Evolutionary conservation across 768 basidiomycete genomes (phyloP), one percentile per base, ranked within the genome.

Genomic region (Boletus insuetus): DNA sequence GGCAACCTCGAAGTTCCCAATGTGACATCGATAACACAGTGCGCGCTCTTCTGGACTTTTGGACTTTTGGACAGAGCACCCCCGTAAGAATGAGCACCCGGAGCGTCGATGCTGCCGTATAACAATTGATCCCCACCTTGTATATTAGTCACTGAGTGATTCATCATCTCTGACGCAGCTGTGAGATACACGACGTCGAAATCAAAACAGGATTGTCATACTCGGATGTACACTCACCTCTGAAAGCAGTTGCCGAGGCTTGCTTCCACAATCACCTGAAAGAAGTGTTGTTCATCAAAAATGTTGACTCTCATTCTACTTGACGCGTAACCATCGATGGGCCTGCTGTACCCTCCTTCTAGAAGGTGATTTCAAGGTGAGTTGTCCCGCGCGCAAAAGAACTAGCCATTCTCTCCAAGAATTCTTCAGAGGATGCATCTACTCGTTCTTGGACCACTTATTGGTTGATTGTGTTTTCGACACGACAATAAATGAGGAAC

Each of bases 61-160:
- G 63, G 22, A 64, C 56, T 9, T 67, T 62, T 2, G 71, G 74
- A 35, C 34, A 1, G 26, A 29, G 26, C 26, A 29, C 8, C 26
- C 26, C 9, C 4, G 72, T 70, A 22, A 72, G 66, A n/a, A 74
- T 32, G 50, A 75, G 73, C 6, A 58, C 67, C 35, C 57, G 60
- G 13, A 76, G 55, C 9, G 58, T 50, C 9, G 68, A 64, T 2
- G 61, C 55, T 6, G 68, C 69, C 69, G 35, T 19, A 52, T 1
- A 39, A 35, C 34, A 31, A 12, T 49, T n/a, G 34, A 39, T 24
- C 19, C 19, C 31, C 14, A 46, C n/a, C 17, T 40, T 32, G 29
- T 14, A 14, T 7, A 26, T 13, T 20, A 29, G 35, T 24, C 31
- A 41, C 9, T 6, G 38, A 37, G 26, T 42, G 12, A 48, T 55